These are phyloP conservation scores for Tylopilus rubrobrunneus DNA, from an alignment of 768 basidiomycete species.

Conservation along the genomic window DNA sequence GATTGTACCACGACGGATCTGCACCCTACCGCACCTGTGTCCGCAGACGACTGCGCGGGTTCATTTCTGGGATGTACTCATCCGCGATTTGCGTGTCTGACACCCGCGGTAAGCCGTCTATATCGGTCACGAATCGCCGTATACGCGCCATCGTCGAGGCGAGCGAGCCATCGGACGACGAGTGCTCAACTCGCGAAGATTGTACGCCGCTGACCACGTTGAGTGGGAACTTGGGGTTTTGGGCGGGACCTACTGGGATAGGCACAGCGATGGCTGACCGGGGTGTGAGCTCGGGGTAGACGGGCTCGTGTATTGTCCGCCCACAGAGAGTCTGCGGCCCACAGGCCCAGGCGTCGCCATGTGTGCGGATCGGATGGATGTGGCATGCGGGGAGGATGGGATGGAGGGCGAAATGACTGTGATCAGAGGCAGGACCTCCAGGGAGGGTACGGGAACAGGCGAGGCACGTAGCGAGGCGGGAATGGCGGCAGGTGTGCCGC, in stretches of 20 bases:
- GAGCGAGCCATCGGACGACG: conserved; percentile 1
- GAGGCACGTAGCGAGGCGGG: conserved; percentile 2
- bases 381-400: conserved; percentile 5
- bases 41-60: conserved; percentile 17
- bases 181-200: not conserved
- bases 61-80: conserved; percentile 40
- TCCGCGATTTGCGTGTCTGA: conserved; percentile 38
- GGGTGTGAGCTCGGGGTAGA: not conserved
- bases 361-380: conserved; percentile 4
- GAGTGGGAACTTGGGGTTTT: not conserved
- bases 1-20: conserved; percentile 30
- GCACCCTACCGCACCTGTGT: conserved; percentile 8
- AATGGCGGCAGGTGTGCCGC: not conserved
- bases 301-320: conserved; percentile 7
- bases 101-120: conserved; percentile 45
- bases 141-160: conserved; percentile 34
- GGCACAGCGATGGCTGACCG: not conserved
- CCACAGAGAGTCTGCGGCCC: not conserved
- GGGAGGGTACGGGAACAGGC: not conserved
- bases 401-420: conserved; percentile 17
- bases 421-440: conserved; percentile 2
- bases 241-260: not conserved
- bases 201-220: not conserved
- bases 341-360: not conserved
- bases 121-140: conserved; percentile 30